A percentile compares a stretch with the other conserved stretches of the same genome.
phyloP scores from a whole-genome alignment of 2,329 filamentous ascomycete genomes.

The Exophiala mesophila region DNA sequence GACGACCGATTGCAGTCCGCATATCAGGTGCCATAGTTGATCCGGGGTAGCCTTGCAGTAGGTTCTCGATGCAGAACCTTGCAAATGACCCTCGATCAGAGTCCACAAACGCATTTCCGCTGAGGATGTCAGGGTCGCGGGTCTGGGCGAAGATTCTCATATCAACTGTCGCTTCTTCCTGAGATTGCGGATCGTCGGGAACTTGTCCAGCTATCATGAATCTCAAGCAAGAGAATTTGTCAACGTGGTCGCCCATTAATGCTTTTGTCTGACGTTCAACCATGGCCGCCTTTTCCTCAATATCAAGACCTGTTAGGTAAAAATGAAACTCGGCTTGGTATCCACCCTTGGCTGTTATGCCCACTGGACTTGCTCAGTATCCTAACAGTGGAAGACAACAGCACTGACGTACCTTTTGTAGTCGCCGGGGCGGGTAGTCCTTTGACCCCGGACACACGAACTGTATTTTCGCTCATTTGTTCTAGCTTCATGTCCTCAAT shows the following conservation, averaged over 20 bases:
- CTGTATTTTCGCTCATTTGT: constrained; percentile 30
- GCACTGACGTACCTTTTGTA: constrained; percentile 40
- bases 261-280: constrained; percentile 31
- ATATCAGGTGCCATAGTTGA: constrained; percentile 18
- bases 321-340: constrained; percentile 39
- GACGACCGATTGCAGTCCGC: constrained; percentile 12
- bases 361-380: constrained; percentile 38
- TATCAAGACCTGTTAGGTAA: constrained; percentile 37
- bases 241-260: constrained; percentile 27
- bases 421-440: constrained; percentile 46
- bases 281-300: constrained; percentile 35
- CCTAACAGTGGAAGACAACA: too few species aligned
- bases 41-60: constrained; percentile 28
- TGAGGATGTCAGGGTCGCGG: constrained; percentile 26
- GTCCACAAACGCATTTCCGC: constrained; percentile 1
- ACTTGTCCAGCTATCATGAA: constrained; percentile 45
- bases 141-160: constrained; percentile 43
- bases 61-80: constrained; percentile 4
- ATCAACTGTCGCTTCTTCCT: constrained; percentile 41
- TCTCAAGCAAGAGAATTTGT: constrained; percentile 43
- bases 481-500: constrained; percentile 34
- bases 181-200: constrained; percentile 34
- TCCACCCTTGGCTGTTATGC: constrained; percentile 36
- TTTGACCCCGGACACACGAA: constrained; percentile 35
- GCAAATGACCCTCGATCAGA: constrained; percentile 16